Conservation (phyloP, 345 rosid genomes). For the Turritis glabra region DNA sequence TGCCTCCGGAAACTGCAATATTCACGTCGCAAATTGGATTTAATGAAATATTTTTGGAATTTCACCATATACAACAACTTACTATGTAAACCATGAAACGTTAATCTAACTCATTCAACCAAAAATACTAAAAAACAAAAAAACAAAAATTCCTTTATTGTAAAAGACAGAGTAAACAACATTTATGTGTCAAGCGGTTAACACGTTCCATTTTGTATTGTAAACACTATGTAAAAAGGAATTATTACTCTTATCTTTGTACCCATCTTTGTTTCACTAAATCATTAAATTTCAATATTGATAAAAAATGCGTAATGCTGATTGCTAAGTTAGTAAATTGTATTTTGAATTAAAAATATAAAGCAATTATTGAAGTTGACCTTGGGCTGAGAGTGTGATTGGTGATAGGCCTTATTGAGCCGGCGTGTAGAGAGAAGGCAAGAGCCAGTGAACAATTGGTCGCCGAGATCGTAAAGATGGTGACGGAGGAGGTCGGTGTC, state of each 20-base stretch:
- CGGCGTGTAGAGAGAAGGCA: slow-evolving; percentile 56
- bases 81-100: too few relatives aligned
- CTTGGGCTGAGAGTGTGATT: slow-evolving; percentile 46
- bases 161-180: too few relatives aligned
- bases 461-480: slow-evolving; percentile 75
- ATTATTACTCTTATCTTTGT: too few relatives aligned
- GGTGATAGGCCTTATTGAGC: slow-evolving; percentile 32
- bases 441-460: slow-evolving; percentile 73
- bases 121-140: too few relatives aligned
- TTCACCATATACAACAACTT: too few relatives aligned
- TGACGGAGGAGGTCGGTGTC: slow-evolving; percentile 58
- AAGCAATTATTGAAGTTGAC: slow-evolving; percentile 29
- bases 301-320: background rate
- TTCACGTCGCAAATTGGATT: background rate
- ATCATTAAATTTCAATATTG: background rate
- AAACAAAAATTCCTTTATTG: too few relatives aligned
- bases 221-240: too few relatives aligned
- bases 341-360: background rate
- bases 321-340: background rate
- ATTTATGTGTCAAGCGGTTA: too few relatives aligned
- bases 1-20: slow-evolving; percentile 67
- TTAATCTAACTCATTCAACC: background rate
- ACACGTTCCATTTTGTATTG: too few relatives aligned
- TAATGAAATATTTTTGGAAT: background rate
- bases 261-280: background rate